Evolutionary conservation across 169 alveolate species (phyloP).

Genomic region (Plasmodium gaboni): DNA sequence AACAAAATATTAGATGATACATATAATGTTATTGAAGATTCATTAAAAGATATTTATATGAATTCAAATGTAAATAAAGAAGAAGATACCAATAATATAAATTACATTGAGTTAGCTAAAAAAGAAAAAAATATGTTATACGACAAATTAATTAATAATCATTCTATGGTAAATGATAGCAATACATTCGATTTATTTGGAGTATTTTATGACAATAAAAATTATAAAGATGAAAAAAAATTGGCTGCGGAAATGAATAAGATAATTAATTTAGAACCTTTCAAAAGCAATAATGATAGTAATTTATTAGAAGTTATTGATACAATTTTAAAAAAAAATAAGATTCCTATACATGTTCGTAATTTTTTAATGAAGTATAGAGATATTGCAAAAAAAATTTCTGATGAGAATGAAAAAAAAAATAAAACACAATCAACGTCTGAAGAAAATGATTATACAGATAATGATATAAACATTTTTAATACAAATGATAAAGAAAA

Average conservation of each 20-base stretch:
- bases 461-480: neutral
- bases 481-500: neutral
- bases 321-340: constrained; percentile 56
- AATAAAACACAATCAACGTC: neutral
- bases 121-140: constrained; percentile 54
- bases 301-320: constrained; percentile 55
- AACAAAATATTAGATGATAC: constrained; percentile 59
- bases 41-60: constrained; percentile 42
- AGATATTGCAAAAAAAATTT: constrained; percentile 26
- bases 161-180: constrained; percentile 34
- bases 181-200: constrained; percentile 75
- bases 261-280: constrained; percentile 65
- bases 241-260: constrained; percentile 34
- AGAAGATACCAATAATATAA: constrained; percentile 15
- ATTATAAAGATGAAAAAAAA: constrained; percentile 52
- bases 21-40: constrained; percentile 52
- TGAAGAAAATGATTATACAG: neutral
- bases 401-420: neutral
- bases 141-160: constrained; percentile 23
- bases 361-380: constrained; percentile 69
- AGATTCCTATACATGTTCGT: constrained; percentile 44
- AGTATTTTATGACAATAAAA: constrained; percentile 61
- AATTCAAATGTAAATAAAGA: neutral
- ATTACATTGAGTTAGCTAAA: constrained; percentile 71
- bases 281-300: constrained; percentile 61